Conservation (phyloP, 208 protist genomes). For the Naegleria lovaniensis region DNA sequence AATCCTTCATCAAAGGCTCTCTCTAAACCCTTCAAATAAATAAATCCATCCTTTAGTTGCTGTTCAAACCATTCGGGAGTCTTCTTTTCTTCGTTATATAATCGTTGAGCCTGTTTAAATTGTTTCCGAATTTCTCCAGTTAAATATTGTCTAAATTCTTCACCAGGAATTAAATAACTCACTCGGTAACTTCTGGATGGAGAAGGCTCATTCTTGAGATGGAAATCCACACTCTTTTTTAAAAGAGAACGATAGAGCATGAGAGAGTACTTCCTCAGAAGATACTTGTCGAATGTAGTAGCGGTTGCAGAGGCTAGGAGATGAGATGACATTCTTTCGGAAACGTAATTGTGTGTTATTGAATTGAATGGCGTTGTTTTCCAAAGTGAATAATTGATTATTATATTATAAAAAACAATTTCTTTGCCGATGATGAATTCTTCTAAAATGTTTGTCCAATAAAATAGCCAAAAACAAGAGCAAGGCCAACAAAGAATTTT, state of each 20-base stretch:
- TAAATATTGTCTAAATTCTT: not conserved
- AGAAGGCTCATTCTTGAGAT: not conserved
- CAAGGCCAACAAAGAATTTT: too few relatives aligned
- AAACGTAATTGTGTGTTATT: too few relatives aligned
- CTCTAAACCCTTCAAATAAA: not conserved
- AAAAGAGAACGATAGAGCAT: not conserved
- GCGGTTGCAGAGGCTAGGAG: too few relatives aligned
- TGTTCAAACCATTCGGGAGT: not conserved
- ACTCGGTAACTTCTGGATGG: not conserved
- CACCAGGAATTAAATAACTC: not conserved
- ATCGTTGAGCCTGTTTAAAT: not conserved
- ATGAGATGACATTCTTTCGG: too few relatives aligned
- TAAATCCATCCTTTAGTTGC: not conserved
- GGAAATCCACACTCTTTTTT: not conserved
- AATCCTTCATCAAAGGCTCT: not conserved
- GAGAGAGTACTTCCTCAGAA: not conserved
- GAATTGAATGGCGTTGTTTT: too few relatives aligned
- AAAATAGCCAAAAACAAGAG: too few relatives aligned
- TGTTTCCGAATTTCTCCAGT: not conserved
- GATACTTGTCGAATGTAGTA: too few relatives aligned
- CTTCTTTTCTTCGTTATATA: not conserved
- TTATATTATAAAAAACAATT: too few relatives aligned
- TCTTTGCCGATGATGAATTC: too few relatives aligned
- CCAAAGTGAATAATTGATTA: too few relatives aligned
- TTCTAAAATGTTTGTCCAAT: too few relatives aligned